Conservation (phyloP, 2,329 filamentous ascomycete species). For the Talaromyces amestolkiae region DNA sequence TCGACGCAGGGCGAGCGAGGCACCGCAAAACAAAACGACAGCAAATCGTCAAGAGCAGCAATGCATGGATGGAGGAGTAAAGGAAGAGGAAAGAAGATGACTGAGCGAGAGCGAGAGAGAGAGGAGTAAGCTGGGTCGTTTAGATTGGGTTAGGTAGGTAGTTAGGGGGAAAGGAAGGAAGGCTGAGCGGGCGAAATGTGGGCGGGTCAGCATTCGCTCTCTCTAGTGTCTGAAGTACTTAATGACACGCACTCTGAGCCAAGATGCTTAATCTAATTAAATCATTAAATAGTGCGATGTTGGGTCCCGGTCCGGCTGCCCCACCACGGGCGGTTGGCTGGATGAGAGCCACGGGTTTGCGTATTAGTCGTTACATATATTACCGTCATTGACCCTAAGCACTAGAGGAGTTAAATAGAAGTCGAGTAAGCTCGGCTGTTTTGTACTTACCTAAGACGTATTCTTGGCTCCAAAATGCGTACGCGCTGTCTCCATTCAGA, state of each 20-base stretch:
- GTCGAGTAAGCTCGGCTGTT: not conserved
- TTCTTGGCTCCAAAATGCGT: not conserved
- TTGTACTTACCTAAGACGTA: not conserved
- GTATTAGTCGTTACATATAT: constrained; percentile 1
- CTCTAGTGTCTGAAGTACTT: not conserved
- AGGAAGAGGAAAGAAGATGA: constrained; percentile 18
- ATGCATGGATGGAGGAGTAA: constrained; percentile 21
- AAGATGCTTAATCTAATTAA: constrained; percentile 5
- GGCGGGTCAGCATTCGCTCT: constrained; percentile 5
- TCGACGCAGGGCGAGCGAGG: constrained; percentile 28
- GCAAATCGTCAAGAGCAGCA: constrained; percentile 27
- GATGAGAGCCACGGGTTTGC: constrained; percentile 1
- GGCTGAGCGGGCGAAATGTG: constrained; percentile 10
- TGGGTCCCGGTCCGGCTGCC: constrained; percentile 12
- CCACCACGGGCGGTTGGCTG: constrained; percentile 18
- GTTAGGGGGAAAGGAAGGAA: constrained; percentile 6
- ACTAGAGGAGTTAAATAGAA: not conserved
- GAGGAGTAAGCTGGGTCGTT: not conserved
- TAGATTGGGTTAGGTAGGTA: constrained; percentile 3
- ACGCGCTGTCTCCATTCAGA: not conserved
- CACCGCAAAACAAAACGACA: constrained; percentile 29
- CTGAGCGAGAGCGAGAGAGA: constrained; percentile 22
- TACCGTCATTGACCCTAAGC: not conserved
- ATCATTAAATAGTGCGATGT: constrained; percentile 10
- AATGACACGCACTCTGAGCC: constrained; percentile 14